Base-by-base conservation (phyloP, 2,329 filamentous ascomycete species). In the Exophiala viscosa region DNA sequence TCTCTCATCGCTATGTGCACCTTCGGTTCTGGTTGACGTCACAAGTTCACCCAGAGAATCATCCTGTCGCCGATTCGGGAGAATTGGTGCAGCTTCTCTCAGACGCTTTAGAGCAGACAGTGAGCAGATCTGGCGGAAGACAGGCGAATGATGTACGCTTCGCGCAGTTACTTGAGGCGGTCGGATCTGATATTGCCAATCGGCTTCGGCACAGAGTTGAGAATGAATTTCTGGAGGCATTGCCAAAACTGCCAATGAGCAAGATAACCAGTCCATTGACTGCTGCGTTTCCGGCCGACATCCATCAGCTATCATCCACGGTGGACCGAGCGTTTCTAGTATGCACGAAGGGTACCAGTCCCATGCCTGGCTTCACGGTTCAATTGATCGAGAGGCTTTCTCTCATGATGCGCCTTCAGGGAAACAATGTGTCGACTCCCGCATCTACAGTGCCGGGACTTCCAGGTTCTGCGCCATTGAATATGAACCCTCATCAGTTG, bases 201-300 rank as follows among this genome's bases (percentile, higher is more conserved):
- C 73, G 65, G 67, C 72, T 55, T 65, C 71, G 46, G 68, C 72
- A 65, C 64, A 68, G 59, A 69, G 70, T 20, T 67, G 75, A 64
- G 68, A 65, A 50, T 64, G 67, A 48, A 66, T 75, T 59, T 65
- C 72, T 50, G 63, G 69, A 28, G 53, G 71, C 48, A 55, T 55
- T 54, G 14, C 58, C 53, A 2, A 58, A 51, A 43, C 45, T 53
- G 20, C 48, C 45, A 31, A 7, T 23, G 3, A 55, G 35, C 45
- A 58, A 52, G 49, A 52, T 13, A 31, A 52, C 46, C 8, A 62
- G 35, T 39, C 58, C 35, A 33, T 28, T 49, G 31, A 14, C 45
- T 33, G 49, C 46, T 13, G 32, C 46, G 38, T 57, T 52, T 39
- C 58, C 49, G 18, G 39, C 45, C 35, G 50, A 56, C 14, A 23